phyloP scores from a whole-genome alignment of 2,329 filamentous ascomycete genomes.

The Colletotrichum echinochloae region DNA sequence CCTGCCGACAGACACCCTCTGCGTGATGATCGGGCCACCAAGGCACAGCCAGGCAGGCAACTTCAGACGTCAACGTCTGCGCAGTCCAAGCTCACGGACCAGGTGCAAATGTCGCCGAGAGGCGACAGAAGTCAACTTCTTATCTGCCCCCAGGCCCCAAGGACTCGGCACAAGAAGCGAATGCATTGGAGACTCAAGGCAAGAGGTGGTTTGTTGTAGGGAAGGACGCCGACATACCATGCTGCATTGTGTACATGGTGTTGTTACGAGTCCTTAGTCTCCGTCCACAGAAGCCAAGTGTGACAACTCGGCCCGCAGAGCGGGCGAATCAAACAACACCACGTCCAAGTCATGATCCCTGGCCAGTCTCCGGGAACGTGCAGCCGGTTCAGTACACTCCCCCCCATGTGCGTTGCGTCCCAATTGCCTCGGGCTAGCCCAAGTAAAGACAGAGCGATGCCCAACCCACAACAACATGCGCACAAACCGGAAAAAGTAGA shows the following conservation, averaged over 20 bases:
- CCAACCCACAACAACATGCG: slow-evolving; percentile 35
- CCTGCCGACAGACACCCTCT: not conserved
- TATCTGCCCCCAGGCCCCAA: not conserved
- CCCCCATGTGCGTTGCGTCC: slow-evolving; percentile 36
- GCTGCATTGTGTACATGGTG: too few species aligned
- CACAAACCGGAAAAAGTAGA: slow-evolving; percentile 23
- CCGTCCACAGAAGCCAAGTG: too few species aligned
- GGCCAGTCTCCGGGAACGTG: slow-evolving; percentile 29
- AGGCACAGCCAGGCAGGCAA: slow-evolving; percentile 5
- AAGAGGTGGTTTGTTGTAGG: not conserved
- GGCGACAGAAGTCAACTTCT: not conserved
- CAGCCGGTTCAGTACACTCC: slow-evolving; percentile 21
- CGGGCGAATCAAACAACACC: slow-evolving; percentile 32
- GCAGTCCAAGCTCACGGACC: not conserved
- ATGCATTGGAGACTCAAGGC: not conserved
- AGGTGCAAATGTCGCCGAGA: not conserved
- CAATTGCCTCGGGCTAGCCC: slow-evolving; percentile 31
- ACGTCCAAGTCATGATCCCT: slow-evolving; percentile 32
- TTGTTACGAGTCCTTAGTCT: too few species aligned
- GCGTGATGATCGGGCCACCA: slow-evolving; percentile 14
- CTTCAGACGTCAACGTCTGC: not conserved
- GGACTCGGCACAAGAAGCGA: not conserved
- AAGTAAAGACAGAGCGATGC: slow-evolving; percentile 34
- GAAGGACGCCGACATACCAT: too few species aligned
- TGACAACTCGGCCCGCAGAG: slow-evolving; percentile 29